A percentile compares a stretch with the other conserved stretches of the same genome.
These are phyloP conservation scores for Protomyces arabidopsidicola DNA, from an alignment of 1,139 yeast genomes.

Conservation along the genomic window DNA sequence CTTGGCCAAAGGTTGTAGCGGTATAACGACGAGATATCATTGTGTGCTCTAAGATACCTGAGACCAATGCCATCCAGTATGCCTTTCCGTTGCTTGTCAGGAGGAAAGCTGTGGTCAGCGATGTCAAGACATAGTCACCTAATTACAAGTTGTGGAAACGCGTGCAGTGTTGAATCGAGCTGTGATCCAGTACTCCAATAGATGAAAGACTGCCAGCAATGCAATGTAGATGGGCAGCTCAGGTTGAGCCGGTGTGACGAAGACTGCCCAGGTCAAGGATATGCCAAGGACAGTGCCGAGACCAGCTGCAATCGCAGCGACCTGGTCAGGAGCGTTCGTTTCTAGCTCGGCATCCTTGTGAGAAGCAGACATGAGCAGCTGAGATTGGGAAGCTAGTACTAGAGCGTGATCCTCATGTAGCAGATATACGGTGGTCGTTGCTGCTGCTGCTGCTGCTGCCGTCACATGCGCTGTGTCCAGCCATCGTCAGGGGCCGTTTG, in stretches of 20 bases:
- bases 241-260: neutral
- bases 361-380: too few relatives aligned
- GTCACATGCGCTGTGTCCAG: too few relatives aligned
- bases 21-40: slow-evolving; percentile 37
- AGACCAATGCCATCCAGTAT: slow-evolving; percentile 59
- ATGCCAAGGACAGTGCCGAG: slow-evolving; percentile 34
- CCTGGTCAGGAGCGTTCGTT: slow-evolving; percentile 29
- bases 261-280: slow-evolving; percentile 20
- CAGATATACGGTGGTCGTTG: too few relatives aligned
- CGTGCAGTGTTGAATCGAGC: slow-evolving; percentile 59
- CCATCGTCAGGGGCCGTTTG: too few relatives aligned
- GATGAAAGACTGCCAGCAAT: slow-evolving; percentile 61
- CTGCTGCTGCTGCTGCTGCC: too few relatives aligned
- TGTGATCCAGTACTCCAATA: slow-evolving; percentile 74
- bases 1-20: neutral
- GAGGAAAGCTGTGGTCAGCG: slow-evolving; percentile 45
- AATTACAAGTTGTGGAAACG: neutral
- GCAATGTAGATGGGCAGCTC: slow-evolving; percentile 50
- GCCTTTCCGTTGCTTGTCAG: slow-evolving; percentile 65
- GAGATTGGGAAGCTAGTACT: too few relatives aligned
- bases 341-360: neutral
- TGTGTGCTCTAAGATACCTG: slow-evolving; percentile 50
- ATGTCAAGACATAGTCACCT: neutral
- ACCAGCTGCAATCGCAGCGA: slow-evolving; percentile 32
- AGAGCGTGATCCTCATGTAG: too few relatives aligned